Percentiles rank a stretch among this genome's conserved stretches.
These are phyloP conservation scores for Gossypium mustelinum DNA, from an alignment of 345 rosid genomes.

Conservation along the genomic window DNA sequence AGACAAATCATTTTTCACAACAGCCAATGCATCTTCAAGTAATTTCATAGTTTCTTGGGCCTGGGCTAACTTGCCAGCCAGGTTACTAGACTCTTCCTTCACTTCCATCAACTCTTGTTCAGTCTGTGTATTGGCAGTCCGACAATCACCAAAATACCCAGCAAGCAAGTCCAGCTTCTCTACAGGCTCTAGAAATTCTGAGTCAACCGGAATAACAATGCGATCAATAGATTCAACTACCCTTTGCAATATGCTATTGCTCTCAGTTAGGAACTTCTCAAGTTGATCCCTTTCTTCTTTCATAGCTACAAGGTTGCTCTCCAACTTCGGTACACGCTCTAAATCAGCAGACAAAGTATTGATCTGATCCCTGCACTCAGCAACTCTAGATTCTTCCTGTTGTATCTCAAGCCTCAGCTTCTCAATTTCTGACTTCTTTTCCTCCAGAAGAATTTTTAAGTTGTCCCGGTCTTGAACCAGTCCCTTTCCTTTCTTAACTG, in stretches of 20 bases:
- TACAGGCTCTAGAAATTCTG: slow-evolving; percentile 45
- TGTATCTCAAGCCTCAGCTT: slow-evolving; percentile 57
- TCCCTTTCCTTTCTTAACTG: slow-evolving; percentile 93
- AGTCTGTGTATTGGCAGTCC: slow-evolving; percentile 42
- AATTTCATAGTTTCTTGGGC: slow-evolving; percentile 39
- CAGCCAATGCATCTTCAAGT: slow-evolving; percentile 44
- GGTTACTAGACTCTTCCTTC: slow-evolving; percentile 43
- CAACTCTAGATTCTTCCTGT: slow-evolving; percentile 44
- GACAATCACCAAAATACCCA: slow-evolving; percentile 48
- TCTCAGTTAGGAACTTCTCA: slow-evolving; percentile 54
- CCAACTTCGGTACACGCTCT: slow-evolving; percentile 52
- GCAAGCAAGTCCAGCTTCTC: slow-evolving; percentile 62
- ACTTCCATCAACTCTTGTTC: slow-evolving; percentile 51
- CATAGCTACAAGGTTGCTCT: slow-evolving; percentile 49
- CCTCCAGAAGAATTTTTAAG: slow-evolving; percentile 56
- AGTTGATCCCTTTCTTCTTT: slow-evolving; percentile 55
- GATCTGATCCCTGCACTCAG: slow-evolving; percentile 53
- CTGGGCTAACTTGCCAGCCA: slow-evolving; percentile 49
- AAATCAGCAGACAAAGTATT: slow-evolving; percentile 44
- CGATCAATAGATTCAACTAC: slow-evolving; percentile 50
- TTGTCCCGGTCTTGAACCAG: slow-evolving; percentile 80
- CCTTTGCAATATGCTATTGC: slow-evolving; percentile 46
- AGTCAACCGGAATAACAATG: slow-evolving; percentile 46
- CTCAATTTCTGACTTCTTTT: slow-evolving; percentile 59
- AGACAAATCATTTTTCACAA: slow-evolving; percentile 39